Evolutionary conservation across 306 rosid genomes (phyloP), one percentile per base, ranked within the genome.

Genomic region (Oxytropis ochrocephala): DNA sequence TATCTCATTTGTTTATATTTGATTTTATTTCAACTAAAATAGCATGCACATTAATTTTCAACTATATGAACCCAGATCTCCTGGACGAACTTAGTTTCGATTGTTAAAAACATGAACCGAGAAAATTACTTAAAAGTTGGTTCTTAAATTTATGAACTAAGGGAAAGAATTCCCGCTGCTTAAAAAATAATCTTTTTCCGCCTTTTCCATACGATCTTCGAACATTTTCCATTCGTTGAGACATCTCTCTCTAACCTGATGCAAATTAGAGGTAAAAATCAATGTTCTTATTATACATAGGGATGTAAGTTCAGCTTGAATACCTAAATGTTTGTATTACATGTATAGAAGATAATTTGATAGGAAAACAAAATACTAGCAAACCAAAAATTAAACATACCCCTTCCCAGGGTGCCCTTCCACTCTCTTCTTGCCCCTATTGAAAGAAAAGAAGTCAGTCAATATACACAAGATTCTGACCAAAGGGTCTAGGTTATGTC

Each of bases 371-470:
- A 72, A 43, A 5, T 18, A 67, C 9, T 33, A 49, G 4, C 13
- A 36, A 21, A 13, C 14, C 53, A 12, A 39, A 56, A 7, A 47
- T 60, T 4, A 67, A 39, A 56, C 82, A 18, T 79, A 91, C 98
- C 96, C 91, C 96, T 86, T 87, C 87, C 96, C 95, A 87, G 0
- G 96, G 95, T 29, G 85, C 82, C 71, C 6, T 85, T 64, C 91
- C 89, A 39, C 5, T 17, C 59, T 77, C 83, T 16, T 83, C 61
- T 79, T 87, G 55, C 46, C 98, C 98, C 95, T 92, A 82, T 52
- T 36, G 64, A 73, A 27, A 19, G 11, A 59, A 39, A 1, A 43
- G n/a, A 35, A 44, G 4, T 53, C 16, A 46, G 62, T 64, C 57
- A 56, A 63, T 38, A 48, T 71, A 4, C 63, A n/a, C 64, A 46